A percentile compares a stretch with the other conserved stretches of the same genome.
These are phyloP conservation scores for Candida oleophila DNA, from an alignment of 805 yeast species.

Conservation along the genomic window DNA sequence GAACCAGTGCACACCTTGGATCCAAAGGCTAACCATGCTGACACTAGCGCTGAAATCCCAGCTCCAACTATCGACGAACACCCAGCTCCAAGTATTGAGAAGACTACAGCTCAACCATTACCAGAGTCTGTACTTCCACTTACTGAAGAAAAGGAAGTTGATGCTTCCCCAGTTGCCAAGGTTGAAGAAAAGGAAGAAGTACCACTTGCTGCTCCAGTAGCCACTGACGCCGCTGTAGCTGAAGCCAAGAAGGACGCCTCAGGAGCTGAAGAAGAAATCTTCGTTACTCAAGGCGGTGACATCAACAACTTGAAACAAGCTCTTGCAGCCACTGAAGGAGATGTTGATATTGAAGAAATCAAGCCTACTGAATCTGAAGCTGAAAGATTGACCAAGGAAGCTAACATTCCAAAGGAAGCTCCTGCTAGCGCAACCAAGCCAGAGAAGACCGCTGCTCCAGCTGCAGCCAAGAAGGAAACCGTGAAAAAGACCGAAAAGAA, in stretches of 20 bases:
- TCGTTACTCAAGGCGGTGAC: conserved; percentile 40
- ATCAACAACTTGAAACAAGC: conserved; percentile 26
- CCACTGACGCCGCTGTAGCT: conserved; percentile 10
- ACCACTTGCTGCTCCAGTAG: conserved; percentile 13
- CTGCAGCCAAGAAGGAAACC: conserved; percentile 3
- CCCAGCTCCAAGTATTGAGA: conserved; percentile 7
- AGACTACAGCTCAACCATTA: conserved; percentile 4
- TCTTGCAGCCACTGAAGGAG: conserved; percentile 34
- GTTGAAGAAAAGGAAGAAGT: conserved; percentile 8
- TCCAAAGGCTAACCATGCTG: conserved; percentile 15
- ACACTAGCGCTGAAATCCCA: conserved; percentile 11
- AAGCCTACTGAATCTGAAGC: conserved; percentile 41
- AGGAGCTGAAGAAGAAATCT: conserved; percentile 31
- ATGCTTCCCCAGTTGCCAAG: conserved; percentile 20
- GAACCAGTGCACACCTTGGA: conserved; percentile 13
- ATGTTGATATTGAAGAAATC: conserved; percentile 40
- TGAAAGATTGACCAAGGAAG: conserved; percentile 34
- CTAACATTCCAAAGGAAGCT: conserved; percentile 17
- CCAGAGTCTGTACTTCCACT: conserved; percentile 4
- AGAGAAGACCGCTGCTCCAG: conserved; percentile 1
- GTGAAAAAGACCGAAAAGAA: conserved; percentile 28
- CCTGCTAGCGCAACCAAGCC: conserved; percentile 9
- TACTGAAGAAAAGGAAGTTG: conserved; percentile 17
- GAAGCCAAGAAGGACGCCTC: conserved; percentile 2
- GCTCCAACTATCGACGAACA: conserved; percentile 7